These are phyloP conservation scores for Silene latifolia DNA, from an alignment of 148 eudicot genomes.

Conservation along the genomic window DNA sequence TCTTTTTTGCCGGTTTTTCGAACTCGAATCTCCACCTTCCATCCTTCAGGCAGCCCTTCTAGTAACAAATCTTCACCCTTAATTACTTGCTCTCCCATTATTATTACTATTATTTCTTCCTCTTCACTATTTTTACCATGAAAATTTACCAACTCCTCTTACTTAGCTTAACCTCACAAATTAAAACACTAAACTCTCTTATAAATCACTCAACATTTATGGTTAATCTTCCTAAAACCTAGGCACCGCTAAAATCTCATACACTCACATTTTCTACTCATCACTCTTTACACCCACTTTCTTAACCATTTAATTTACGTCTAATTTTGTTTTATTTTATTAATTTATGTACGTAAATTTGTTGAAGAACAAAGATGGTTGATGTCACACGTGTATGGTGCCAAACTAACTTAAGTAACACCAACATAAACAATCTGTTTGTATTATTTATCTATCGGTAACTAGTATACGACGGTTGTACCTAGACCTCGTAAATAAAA, in stretches of 20 bases:
- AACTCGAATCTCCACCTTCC: constrained; percentile 55
- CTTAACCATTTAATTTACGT: constrained; percentile 11
- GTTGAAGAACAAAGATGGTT: constrained; percentile 29
- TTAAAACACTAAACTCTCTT: background rate
- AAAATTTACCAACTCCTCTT: background rate
- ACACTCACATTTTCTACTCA: constrained; percentile 19
- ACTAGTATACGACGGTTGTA: no score
- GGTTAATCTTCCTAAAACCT: constrained; percentile 12
- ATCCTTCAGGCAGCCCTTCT: constrained; percentile 67
- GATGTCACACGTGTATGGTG: constrained; percentile 37
- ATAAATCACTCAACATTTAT: constrained; percentile 15
- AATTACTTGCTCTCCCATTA: constrained; percentile 32
- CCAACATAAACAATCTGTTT: background rate
- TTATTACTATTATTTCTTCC: background rate
- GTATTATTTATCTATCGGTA: background rate
- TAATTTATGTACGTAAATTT: constrained; percentile 3
- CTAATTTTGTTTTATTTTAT: background rate
- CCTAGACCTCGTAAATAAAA: no score
- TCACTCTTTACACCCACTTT: constrained; percentile 24
- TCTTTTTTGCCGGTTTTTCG: constrained; percentile 60
- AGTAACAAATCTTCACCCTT: constrained; percentile 56
- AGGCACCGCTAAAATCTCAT: constrained; percentile 34
- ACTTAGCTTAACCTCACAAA: background rate
- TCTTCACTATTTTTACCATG: background rate
- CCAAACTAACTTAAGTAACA: constrained; percentile 14